A percentile compares a stretch with the other conserved stretches of the same genome.
Conservation (phyloP, 192 early-diverging fungal genomes). For the Backusella tarrabulga region DNA sequence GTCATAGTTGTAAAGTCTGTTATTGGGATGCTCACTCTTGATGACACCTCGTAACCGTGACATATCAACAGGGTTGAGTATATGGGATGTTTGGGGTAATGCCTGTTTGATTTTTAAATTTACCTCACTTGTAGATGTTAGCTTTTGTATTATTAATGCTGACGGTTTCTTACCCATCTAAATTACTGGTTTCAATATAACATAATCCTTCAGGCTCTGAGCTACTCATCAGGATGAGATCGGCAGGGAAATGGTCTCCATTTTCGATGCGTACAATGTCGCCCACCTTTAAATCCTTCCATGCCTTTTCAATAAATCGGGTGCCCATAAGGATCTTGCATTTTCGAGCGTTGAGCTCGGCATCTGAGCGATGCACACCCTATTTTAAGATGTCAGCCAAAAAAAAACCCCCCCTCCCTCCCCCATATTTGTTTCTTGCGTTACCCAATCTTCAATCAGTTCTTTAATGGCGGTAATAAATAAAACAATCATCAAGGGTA, state of each 20-base stretch:
- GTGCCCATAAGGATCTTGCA: constrained; percentile 59
- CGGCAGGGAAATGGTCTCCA: constrained; percentile 88
- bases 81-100: constrained; percentile 74
- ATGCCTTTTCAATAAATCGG: constrained; percentile 73
- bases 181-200: constrained; percentile 97
- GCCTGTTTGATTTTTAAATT: constrained; percentile 98
- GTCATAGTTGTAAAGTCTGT: constrained; percentile 95
- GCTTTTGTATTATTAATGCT: not conserved
- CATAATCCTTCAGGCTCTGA: constrained; percentile 95
- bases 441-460: constrained; percentile 83
- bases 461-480: constrained; percentile 93
- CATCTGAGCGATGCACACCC: constrained; percentile 65
- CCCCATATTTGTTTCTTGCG: not conserved
- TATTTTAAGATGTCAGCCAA: not conserved
- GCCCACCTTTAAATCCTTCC: constrained; percentile 84
- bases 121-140: constrained; percentile 66
- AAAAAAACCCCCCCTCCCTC: not conserved
- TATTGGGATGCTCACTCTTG: constrained; percentile 94
- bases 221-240: constrained; percentile 86
- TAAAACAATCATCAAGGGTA: constrained; percentile 81
- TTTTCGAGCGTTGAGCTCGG: constrained; percentile 67
- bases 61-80: constrained; percentile 71
- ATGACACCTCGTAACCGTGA: constrained; percentile 65
- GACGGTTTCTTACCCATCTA: constrained; percentile 71
- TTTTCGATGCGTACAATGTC: constrained; percentile 92